Evolutionary conservation across 768 basidiomycete species (phyloP), one percentile per base, ranked within the genome.

Genomic region (Boletus tylopilopsis): DNA sequence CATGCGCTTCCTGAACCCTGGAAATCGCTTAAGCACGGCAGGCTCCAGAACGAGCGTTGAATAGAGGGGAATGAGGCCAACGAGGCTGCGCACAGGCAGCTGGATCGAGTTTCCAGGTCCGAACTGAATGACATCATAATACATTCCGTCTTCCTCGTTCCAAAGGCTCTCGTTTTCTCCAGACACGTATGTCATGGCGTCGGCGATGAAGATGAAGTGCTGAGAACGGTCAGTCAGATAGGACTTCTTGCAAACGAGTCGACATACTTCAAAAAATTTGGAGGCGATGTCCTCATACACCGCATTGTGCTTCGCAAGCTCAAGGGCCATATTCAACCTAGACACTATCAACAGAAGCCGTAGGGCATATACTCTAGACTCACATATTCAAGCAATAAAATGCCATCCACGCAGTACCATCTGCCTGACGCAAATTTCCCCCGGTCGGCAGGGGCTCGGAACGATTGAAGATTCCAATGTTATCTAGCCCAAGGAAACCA

Each of bases 331-430:
- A 68, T 88, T 95, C 67, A 99, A 70, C 92, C 91, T 94, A 49
- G 21, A 46, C 22, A 33, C 44, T 27, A 42, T 49, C 53, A 54
- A 18, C 32, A 43, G 34, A 47, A 29, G 33, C 22, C n/a, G 15
- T 22, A 36, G 35, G 16, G 13, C 10, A 51, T 30, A 25, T 36
- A 32, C 29, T 4, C 9, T 42, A 30, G 24, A 59, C 81, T 58
- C 52, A 90, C 96, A 98, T 98, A 63, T 96, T 96, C 50, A 98
- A 70, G 58, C 87, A 93, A 69, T 95, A 99, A 74, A 98, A 99
- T 27, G 94, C 96, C 96, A 99, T 99, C 96, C 96, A 99, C 0
- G 95, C 92, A 6, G 96, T 99, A 9, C 95, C 95, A 65, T 99
- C 96, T 8, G 96, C 94, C 71, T 99, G 96, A 46, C 95, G 93